Conservation (phyloP, 2,329 filamentous ascomycete species). For the Zasmidium cellare region DNA sequence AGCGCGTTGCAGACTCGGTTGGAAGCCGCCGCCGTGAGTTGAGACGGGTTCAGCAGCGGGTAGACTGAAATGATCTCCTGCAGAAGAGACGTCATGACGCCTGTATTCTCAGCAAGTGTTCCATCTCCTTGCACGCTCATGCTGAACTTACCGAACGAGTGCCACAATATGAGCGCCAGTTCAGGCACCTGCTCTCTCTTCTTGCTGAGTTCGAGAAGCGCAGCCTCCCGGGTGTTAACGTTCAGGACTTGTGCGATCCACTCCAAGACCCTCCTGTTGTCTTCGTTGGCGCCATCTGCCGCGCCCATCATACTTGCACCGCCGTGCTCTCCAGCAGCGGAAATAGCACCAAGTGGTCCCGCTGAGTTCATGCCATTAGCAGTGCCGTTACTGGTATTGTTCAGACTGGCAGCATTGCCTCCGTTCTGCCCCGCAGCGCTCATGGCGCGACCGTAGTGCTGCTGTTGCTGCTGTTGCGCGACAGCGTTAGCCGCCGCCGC, state of each 20-base stretch:
- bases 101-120: slow-evolving; percentile 48
- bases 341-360: slow-evolving; percentile 17
- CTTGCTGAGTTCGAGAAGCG: slow-evolving; percentile 93
- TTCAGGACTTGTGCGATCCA: slow-evolving; percentile 92
- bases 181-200: slow-evolving; percentile 98
- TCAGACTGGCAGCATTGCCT: slow-evolving; percentile 23
- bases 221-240: slow-evolving; percentile 82
- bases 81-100: slow-evolving; percentile 95
- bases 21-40: slow-evolving; percentile 93
- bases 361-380: slow-evolving; percentile 26
- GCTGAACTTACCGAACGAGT: slow-evolving; percentile 81
- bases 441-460: slow-evolving; percentile 33
- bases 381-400: slow-evolving; percentile 24
- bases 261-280: slow-evolving; percentile 87
- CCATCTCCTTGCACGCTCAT: neutral
- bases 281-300: slow-evolving; percentile 57
- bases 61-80: slow-evolving; percentile 99
- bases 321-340: slow-evolving; percentile 21
- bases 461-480: slow-evolving; percentile 39
- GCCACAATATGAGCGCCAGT: slow-evolving; percentile 93
- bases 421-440: slow-evolving; percentile 39
- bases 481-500: slow-evolving; percentile 51
- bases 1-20: slow-evolving; percentile 98
- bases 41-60: slow-evolving; percentile 91
- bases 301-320: slow-evolving; percentile 34